phyloP scores from a whole-genome alignment of 2,329 filamentous ascomycete species.

The Sclerotinia sclerotiorum region DNA sequence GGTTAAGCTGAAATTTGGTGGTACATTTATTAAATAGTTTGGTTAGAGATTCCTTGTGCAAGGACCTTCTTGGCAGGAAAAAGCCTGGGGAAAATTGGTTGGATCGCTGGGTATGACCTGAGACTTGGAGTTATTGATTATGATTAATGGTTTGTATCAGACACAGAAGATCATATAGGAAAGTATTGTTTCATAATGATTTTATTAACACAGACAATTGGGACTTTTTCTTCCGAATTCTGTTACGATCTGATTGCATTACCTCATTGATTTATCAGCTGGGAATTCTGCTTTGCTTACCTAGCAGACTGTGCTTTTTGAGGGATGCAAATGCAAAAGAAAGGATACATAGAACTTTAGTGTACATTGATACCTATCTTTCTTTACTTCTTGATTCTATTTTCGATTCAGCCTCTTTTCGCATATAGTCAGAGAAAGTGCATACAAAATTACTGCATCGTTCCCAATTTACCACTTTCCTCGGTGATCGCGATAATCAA shows the following conservation, averaged over 20 bases:
- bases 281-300: not conserved
- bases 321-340: not conserved
- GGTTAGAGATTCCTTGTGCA: slow-evolving; percentile 18
- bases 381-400: not conserved
- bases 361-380: not conserved
- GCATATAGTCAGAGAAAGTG: not conserved
- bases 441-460: not conserved
- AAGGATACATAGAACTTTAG: not conserved
- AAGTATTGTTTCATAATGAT: slow-evolving; percentile 9
- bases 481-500: not conserved
- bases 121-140: not conserved
- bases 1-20: slow-evolving; percentile 4
- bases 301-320: not conserved
- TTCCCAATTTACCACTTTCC: not conserved
- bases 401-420: slow-evolving; percentile 4
- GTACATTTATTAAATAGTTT: no score
- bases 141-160: slow-evolving; percentile 7
- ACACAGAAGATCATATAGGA: slow-evolving; percentile 10
- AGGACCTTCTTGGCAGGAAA: slow-evolving; percentile 12
- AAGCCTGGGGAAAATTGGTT: not conserved
- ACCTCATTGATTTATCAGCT: not conserved
- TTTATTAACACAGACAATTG: not conserved
- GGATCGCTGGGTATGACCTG: not conserved
- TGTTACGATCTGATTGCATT: not conserved
- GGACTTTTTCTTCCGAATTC: not conserved